Evolutionary conservation across 169 alveolate genomes (phyloP), one percentile per base, ranked within the genome.

Genomic region (Amoebophrya sp.): DNA sequence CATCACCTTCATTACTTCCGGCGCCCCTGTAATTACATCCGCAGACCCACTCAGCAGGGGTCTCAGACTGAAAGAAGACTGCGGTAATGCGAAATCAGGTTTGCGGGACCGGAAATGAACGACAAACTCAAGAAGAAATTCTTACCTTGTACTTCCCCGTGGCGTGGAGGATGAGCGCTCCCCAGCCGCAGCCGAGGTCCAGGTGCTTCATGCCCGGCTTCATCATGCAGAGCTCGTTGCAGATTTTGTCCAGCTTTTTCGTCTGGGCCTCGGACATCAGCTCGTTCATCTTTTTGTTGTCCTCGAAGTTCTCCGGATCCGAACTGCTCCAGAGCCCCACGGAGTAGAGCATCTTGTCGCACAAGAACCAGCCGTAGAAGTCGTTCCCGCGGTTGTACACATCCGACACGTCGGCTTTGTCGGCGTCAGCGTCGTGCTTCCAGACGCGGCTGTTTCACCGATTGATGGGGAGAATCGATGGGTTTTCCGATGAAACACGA

Each of bases 181-280:
- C 78, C 78, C 78, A 58, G 78, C 78, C 78, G 78, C 78, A 58
- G 78, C 78, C 78, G 78, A 58, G 78, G 23, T 58, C 78, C 29
- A 58, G 34, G 34, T 58, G 78, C 78, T 58, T 58, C 78, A 58
- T 58, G 78, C 78, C 78, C 34, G 78, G 78, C 78, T 58, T 58
- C 78, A 58, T 58, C 78, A 58, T 58, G 78, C 78, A 58, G 39
- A 58, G 34, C 23, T 58, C 78, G 78, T 16, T 58, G 78, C 78
- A 58, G 78, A 58, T 58, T 16, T 58, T 58, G 78, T 58, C 78
- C 26, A 58, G 78, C 78, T 58, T 58, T 16, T 58, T 58, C 29
- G 78, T 58, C 78, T 58, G 78, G 26, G 78, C 78, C 23, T 58
- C 78, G 7, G 39, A 23, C 78, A 58, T 58, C 78, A 58, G 4